A percentile compares a stretch with the other conserved stretches of the same genome.
Conservation (phyloP, 1,284 basidiomycete species). For the Grifola frondosa region DNA sequence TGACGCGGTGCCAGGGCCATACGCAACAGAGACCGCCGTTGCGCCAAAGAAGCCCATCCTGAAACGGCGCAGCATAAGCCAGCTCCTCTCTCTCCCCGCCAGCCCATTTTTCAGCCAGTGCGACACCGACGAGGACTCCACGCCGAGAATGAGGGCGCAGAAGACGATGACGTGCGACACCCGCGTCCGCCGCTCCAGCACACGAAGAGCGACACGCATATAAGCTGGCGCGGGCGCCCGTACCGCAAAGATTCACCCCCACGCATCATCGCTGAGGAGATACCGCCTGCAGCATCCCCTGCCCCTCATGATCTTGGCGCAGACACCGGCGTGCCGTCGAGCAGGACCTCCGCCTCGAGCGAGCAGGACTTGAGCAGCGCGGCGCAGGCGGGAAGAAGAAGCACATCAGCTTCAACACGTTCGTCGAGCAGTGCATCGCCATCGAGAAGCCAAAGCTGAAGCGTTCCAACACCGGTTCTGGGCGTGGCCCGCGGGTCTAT, state of each 20-base stretch:
- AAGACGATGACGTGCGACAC: conserved; percentile 28
- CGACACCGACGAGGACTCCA: conserved; percentile 34
- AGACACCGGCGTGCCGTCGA: conserved; percentile 19
- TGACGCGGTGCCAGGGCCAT: conserved; percentile 36
- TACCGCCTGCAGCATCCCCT: too few species aligned
- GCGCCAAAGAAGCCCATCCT: conserved; percentile 82
- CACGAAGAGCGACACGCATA: conserved; percentile 83
- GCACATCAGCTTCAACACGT: conserved; percentile 98
- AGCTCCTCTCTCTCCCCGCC: conserved; percentile 72
- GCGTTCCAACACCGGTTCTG: conserved; percentile 21
- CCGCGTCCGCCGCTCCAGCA: conserved; percentile 64
- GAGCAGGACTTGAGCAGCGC: conserved; percentile 41
- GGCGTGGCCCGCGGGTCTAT: conserved; percentile 22
- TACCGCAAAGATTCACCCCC: conserved; percentile 71
- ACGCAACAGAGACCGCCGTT: conserved; percentile 30
- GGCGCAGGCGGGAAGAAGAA: conserved; percentile 48
- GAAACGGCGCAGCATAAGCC: conserved; percentile 92
- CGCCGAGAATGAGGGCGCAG: conserved; percentile 26
- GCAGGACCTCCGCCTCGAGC: conserved; percentile 32
- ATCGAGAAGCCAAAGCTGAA: conserved; percentile 67
- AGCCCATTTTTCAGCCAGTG: conserved; percentile 58
- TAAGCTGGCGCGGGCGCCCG: conserved; percentile 53
- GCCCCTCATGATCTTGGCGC: conserved; percentile 10
- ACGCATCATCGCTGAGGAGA: conserved; percentile 43
- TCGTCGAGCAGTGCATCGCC: conserved; percentile 97